Conservation (phyloP, 805 yeast genomes). For the Helenozyma rhizophorensis region DNA sequence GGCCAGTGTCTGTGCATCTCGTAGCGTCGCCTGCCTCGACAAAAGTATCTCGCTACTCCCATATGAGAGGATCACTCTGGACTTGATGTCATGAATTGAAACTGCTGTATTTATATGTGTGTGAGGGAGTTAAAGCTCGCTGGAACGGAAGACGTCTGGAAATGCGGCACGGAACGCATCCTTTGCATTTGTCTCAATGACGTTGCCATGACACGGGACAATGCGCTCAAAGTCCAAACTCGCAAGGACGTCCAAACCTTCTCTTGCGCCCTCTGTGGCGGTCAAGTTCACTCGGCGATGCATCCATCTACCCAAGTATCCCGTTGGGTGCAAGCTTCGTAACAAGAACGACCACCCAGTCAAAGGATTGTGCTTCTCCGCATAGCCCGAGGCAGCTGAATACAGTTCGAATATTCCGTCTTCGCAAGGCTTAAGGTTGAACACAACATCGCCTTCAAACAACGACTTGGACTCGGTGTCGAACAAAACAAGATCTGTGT, state of each 20-base stretch:
- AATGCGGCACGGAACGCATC: too few species aligned
- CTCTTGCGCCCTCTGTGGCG: not conserved
- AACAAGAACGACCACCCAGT: constrained; percentile 12
- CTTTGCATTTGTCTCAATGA: too few species aligned
- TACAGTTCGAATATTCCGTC: constrained; percentile 13
- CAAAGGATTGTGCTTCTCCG: constrained; percentile 10
- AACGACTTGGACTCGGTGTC: constrained; percentile 8
- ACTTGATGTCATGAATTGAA: too few species aligned
- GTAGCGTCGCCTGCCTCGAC: too few species aligned
- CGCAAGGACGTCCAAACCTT: constrained; percentile 25
- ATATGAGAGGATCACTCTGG: too few species aligned
- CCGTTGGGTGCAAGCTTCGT: constrained; percentile 9
- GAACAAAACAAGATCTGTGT: constrained; percentile 14
- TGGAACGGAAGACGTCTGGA: too few species aligned
- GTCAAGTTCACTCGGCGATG: not conserved
- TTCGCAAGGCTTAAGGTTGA: constrained; percentile 8
- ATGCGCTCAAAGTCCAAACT: constrained; percentile 40
- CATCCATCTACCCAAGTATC: constrained; percentile 7
- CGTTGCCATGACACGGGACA: constrained; percentile 58
- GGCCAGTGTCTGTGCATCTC: too few species aligned
- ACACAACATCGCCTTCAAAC: constrained; percentile 11
- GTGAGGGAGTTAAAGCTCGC: too few species aligned
- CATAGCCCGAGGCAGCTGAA: constrained; percentile 10
- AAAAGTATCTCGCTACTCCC: too few species aligned
- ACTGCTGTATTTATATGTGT: too few species aligned